These are phyloP conservation scores for Diaporthe citriasiana DNA, from an alignment of 2,329 filamentous ascomycete species.

Conservation along the genomic window DNA sequence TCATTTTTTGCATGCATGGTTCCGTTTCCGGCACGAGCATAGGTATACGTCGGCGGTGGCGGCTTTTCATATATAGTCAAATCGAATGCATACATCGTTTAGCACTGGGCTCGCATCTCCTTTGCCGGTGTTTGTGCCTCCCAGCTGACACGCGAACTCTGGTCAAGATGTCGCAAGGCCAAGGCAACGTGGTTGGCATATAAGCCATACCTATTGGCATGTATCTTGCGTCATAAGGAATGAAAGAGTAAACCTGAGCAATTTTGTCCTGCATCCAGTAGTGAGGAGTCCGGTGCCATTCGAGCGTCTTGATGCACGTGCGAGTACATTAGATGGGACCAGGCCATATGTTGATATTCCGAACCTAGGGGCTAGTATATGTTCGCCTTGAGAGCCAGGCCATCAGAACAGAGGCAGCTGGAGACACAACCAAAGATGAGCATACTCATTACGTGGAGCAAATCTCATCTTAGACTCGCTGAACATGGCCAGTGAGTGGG, in stretches of 20 bases:
- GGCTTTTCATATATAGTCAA: slow-evolving; percentile 28
- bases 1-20: slow-evolving; percentile 39
- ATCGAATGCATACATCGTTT: slow-evolving; percentile 35
- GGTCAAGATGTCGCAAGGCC: background rate
- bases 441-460: background rate
- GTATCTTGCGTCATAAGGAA: no score
- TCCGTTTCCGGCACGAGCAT: slow-evolving; percentile 28
- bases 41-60: slow-evolving; percentile 33
- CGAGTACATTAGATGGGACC: background rate
- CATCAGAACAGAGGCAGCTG: no score
- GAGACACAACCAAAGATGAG: no score
- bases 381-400: background rate
- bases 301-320: background rate
- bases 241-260: no score
- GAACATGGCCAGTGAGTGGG: slow-evolving; percentile 12
- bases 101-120: background rate
- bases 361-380: background rate
- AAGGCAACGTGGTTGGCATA: background rate
- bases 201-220: no score
- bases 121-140: background rate
- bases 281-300: no score
- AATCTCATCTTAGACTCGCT: background rate
- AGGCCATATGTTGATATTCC: background rate
- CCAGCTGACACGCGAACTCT: background rate
- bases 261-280: no score